Base-by-base conservation (phyloP, 2,329 filamentous ascomycete genomes). In the Colletotrichum sp. region DNA sequence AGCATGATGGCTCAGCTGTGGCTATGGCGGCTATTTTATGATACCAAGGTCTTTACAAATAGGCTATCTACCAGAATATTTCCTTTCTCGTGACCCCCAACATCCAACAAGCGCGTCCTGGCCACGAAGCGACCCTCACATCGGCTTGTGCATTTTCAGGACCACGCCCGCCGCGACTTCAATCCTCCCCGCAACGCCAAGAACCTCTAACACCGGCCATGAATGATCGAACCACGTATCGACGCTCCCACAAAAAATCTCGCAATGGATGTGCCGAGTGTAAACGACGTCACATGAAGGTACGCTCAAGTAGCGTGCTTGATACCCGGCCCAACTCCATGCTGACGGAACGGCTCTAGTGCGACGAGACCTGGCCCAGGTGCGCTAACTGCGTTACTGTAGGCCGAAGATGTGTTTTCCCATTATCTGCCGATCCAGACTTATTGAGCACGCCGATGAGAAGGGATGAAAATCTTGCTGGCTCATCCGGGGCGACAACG, bases 281-380 rank as follows among this genome's bases (percentile, higher is more conserved):
- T 77, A 84, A 83, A 72, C 77, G 78, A 43, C 81, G 82, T 10
- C 82, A 84, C 69, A 80, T 83, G 69, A 83, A 83, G 80, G 82
- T 81, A 78, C 32, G 63, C n/a, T 9, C 21, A 59, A 2, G 26
- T 2, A 28, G 16, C 21, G 55, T 1, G 55, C 0, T 48, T 48
- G 39, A 48, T 12, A 48, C 18, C 9, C 3, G 18, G 9, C 0
- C 18, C 9, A 48, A 48, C 9, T 16, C 7, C 13, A 28, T 28
- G 55, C 55, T 59, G 55, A 59, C 21, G 13, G 24, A 18, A 6
- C 0, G 0, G 21, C 26, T 59, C 21, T 59, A 82, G 79, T 83
- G 82, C 39, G 82, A 83, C 69, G 81, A 83, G 70, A 78, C 78
- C 6, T 80, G 79, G 9, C 82, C 82, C 1, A 68, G 77, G 13